These are phyloP conservation scores for Pseudisothecium myosuroides DNA, from an alignment of 225 moss, liverwort and hornwort species.

Conservation along the genomic window DNA sequence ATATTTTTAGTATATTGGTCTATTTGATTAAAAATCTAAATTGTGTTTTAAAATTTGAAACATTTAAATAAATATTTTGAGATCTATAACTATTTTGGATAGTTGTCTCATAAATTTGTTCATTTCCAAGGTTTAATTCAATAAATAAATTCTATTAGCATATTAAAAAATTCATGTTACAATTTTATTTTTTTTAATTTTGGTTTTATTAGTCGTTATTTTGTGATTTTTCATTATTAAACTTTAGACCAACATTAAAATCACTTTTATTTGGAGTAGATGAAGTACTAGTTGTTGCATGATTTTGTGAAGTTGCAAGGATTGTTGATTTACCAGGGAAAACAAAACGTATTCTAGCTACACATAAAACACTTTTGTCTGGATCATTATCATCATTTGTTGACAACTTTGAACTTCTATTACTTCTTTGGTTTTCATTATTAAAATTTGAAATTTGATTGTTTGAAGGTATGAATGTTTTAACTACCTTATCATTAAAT, in stretches of 20 bases:
- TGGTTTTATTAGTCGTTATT: background rate
- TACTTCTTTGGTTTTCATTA: background rate
- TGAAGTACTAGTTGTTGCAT: background rate
- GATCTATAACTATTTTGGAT: background rate
- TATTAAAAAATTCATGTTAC: background rate
- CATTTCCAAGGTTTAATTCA: background rate
- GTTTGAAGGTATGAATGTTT: background rate
- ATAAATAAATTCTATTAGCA: background rate
- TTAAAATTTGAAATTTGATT: background rate
- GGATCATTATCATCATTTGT: background rate
- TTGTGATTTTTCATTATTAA: background rate
- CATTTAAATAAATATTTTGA: background rate
- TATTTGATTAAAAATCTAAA: background rate
- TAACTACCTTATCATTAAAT: background rate
- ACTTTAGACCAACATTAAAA: background rate
- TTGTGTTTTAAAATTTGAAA: background rate
- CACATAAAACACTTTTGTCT: background rate
- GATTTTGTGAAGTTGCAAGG: background rate
- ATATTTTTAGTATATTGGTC: background rate
- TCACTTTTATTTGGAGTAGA: background rate
- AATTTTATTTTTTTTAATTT: background rate
- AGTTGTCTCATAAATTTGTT: background rate
- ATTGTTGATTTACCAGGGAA: background rate
- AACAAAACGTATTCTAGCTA: constrained; percentile 14
- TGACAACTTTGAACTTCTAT: background rate